A percentile compares a stretch with the other conserved stretches of the same genome.
Evolutionary conservation across 1,139 yeast species (phyloP).

Genomic region (Saccharomycopsis crataegensis): DNA sequence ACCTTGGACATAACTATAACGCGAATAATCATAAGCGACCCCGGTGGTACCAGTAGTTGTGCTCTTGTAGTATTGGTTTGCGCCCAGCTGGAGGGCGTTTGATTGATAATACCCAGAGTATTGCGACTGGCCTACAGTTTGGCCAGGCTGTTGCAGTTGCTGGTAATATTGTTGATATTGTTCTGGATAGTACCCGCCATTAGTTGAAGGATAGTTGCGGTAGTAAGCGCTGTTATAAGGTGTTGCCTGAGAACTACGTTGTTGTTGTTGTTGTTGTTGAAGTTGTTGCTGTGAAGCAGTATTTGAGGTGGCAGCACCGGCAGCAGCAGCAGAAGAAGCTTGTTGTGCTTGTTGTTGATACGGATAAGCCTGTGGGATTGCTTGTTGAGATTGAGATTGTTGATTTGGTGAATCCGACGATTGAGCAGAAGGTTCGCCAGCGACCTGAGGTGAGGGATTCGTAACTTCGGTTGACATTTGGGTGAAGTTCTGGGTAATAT

Average conservation of each 20-base stretch:
- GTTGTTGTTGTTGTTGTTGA: background rate
- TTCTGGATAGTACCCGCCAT: slow-evolving; percentile 12
- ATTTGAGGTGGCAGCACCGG: background rate
- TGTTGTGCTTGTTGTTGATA: background rate
- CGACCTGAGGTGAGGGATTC: background rate
- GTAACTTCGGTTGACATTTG: slow-evolving; percentile 12
- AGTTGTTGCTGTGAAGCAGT: background rate
- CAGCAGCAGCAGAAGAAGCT: slow-evolving; percentile 1
- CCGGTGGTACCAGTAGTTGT: slow-evolving; percentile 2
- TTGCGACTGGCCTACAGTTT: background rate
- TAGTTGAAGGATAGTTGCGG: slow-evolving; percentile 3
- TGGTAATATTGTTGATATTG: slow-evolving; percentile 19
- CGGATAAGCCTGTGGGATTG: background rate
- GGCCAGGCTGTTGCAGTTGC: slow-evolving; percentile 18
- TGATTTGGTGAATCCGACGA: background rate
- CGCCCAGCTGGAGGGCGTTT: slow-evolving; percentile 16
- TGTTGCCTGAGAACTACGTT: background rate
- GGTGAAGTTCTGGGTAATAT: too few relatives aligned
- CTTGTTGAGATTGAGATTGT: background rate
- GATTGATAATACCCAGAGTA: slow-evolving; percentile 16
- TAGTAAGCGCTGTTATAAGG: slow-evolving; percentile 3
- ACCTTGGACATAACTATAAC: slow-evolving; percentile 25
- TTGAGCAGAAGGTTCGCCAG: slow-evolving; percentile 1
- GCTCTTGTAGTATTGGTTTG: slow-evolving; percentile 14
- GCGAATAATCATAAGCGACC: slow-evolving; percentile 21